These are phyloP conservation scores for Nigrograna mackinnonii DNA, from an alignment of 2,329 filamentous ascomycete genomes.

Conservation along the genomic window DNA sequence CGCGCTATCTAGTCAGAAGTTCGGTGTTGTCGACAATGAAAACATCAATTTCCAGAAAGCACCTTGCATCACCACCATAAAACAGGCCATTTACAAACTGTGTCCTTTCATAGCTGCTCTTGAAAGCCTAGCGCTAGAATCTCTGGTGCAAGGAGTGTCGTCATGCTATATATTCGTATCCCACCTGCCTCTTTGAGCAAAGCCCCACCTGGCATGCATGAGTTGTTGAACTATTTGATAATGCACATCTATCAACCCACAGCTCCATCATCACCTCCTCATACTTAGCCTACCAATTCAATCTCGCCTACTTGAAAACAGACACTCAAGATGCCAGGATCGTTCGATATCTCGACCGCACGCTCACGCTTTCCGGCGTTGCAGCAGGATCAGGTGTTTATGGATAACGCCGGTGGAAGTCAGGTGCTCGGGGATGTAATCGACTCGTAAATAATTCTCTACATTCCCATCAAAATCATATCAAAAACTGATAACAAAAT, in stretches of 20 bases:
- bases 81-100: too few species aligned
- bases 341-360: conserved; percentile 59
- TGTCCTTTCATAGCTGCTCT: too few species aligned
- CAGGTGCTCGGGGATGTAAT: conserved; percentile 70
- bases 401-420: conserved; percentile 80
- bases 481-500: not conserved
- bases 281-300: too few species aligned
- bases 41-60: too few species aligned
- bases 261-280: too few species aligned
- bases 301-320: too few species aligned
- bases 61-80: too few species aligned
- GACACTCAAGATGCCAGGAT: conserved; percentile 30
- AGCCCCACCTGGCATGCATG: conserved; percentile 1
- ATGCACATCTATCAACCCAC: not conserved
- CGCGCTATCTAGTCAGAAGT: too few species aligned
- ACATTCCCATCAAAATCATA: not conserved
- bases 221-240: not conserved
- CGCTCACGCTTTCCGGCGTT: conserved; percentile 71
- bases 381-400: conserved; percentile 67
- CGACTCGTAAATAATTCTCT: conserved; percentile 57
- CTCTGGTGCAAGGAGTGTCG: too few species aligned
- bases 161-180: too few species aligned
- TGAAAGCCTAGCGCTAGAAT: too few species aligned
- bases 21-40: too few species aligned
- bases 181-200: conserved; percentile 2